Percentiles rank a stretch among this genome's conserved stretches.
Evolutionary conservation across 352 stramenopile genomes (phyloP).

Genomic region (Pythium dissotocum): DNA sequence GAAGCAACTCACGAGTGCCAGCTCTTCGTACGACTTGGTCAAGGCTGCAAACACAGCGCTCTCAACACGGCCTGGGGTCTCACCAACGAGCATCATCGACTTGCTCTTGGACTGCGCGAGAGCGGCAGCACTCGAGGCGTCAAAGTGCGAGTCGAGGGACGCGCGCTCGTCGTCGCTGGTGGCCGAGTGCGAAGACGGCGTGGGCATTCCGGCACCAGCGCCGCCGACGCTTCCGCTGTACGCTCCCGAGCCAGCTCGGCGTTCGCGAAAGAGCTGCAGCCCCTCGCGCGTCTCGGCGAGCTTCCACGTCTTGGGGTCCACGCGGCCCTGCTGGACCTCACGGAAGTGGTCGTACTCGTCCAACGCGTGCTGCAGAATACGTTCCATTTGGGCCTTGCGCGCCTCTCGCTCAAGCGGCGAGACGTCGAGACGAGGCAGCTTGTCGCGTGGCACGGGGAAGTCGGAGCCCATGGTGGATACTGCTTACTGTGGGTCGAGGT

Average conservation of each 20-base stretch:
- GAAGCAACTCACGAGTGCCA: conserved; percentile 55
- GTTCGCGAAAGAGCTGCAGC: conserved; percentile 17
- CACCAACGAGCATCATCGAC: conserved; percentile 48
- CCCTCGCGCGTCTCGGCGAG: conserved; percentile 10
- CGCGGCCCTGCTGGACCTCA: conserved; percentile 5
- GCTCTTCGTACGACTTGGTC: conserved; percentile 54
- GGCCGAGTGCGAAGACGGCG: background rate
- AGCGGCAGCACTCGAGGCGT: conserved; percentile 29
- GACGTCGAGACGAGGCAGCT: conserved; percentile 27
- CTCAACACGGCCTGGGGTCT: conserved; percentile 47
- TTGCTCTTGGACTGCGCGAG: conserved; percentile 1
- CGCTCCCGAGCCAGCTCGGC: background rate
- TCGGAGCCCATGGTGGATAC: conserved; percentile 27
- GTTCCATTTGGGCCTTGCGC: conserved; percentile 22
- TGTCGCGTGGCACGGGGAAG: conserved; percentile 35
- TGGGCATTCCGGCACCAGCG: background rate
- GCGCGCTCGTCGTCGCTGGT: conserved; percentile 7
- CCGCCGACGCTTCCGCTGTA: background rate
- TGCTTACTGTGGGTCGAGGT: background rate
- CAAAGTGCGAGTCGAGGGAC: conserved; percentile 30
- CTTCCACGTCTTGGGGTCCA: conserved; percentile 19
- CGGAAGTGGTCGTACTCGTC: conserved; percentile 25
- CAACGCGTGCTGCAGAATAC: conserved; percentile 28
- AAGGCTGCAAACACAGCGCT: conserved; percentile 57
- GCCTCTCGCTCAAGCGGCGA: conserved; percentile 15